These are phyloP conservation scores for Boletus edulis DNA, from an alignment of 768 basidiomycete genomes.

Conservation along the genomic window DNA sequence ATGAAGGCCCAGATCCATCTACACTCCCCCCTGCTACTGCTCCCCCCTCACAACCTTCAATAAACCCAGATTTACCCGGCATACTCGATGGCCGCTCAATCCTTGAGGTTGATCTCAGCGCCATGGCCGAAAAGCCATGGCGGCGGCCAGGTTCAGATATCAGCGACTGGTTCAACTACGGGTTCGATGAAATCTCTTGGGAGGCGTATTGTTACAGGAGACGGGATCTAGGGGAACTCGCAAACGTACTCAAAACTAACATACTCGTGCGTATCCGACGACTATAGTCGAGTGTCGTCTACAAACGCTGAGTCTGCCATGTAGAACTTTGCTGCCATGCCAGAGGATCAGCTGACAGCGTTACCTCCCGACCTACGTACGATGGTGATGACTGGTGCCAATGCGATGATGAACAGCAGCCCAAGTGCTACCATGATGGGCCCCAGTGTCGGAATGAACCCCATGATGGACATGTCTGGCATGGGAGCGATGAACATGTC, in stretches of 20 bases:
- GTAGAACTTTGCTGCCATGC: constrained; percentile 80
- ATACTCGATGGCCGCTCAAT: constrained; percentile 74
- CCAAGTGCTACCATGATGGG: constrained; percentile 57
- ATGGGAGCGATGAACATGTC: constrained; percentile 58
- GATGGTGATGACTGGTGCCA: constrained; percentile 85
- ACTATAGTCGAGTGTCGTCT: background rate
- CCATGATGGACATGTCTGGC: constrained; percentile 80
- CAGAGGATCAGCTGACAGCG: constrained; percentile 73
- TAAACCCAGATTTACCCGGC: constrained; percentile 68
- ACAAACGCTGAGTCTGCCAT: constrained; percentile 3
- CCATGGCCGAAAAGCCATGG: constrained; percentile 86
- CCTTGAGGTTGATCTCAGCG: constrained; percentile 77
- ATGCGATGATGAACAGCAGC: constrained; percentile 70
- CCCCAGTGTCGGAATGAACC: constrained; percentile 46
- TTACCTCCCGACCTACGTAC: constrained; percentile 80
- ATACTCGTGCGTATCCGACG: constrained; percentile 59
- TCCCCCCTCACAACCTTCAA: constrained; percentile 75
- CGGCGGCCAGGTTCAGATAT: constrained; percentile 87
- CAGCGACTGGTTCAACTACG: constrained; percentile 99
- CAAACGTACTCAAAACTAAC: constrained; percentile 76
- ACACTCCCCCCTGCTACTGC: constrained; percentile 65
- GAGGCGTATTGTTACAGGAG: constrained; percentile 87
- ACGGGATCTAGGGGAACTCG: constrained; percentile 76
- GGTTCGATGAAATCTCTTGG: constrained; percentile 97
- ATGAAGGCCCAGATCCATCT: constrained; percentile 61